These are phyloP conservation scores for Starmerella vaccinii DNA, from an alignment of 805 yeast genomes.

Conservation along the genomic window DNA sequence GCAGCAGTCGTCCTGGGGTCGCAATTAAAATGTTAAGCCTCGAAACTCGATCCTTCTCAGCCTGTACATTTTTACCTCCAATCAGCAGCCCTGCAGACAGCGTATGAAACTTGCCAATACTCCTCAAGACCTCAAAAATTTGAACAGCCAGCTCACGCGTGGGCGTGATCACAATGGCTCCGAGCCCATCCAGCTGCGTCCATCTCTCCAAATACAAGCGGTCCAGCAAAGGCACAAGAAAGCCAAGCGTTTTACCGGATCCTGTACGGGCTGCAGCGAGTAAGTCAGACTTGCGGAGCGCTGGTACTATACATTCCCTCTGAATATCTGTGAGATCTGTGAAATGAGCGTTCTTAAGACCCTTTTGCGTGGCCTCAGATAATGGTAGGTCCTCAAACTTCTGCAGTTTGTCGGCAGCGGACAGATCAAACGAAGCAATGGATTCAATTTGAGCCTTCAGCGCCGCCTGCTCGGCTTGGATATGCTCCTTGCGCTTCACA, in stretches of 20 bases:
- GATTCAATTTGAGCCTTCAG: slow-evolving; percentile 12
- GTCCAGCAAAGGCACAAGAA: slow-evolving; percentile 66
- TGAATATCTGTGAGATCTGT: slow-evolving; percentile 80
- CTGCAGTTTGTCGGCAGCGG: slow-evolving; percentile 28
- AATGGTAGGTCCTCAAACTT: slow-evolving; percentile 75
- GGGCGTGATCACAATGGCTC: slow-evolving; percentile 82
- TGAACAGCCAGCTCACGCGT: slow-evolving; percentile 87
- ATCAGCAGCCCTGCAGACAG: slow-evolving; percentile 86
- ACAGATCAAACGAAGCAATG: neutral
- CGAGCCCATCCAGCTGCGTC: slow-evolving; percentile 78
- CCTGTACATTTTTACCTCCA: slow-evolving; percentile 83
- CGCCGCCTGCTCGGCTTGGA: slow-evolving; percentile 11
- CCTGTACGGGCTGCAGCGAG: slow-evolving; percentile 86
- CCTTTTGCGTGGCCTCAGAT: slow-evolving; percentile 51
- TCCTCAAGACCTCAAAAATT: slow-evolving; percentile 76
- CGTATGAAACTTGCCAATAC: slow-evolving; percentile 61
- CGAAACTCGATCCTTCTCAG: slow-evolving; percentile 69
- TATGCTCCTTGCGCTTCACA: slow-evolving; percentile 6
- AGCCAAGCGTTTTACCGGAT: slow-evolving; percentile 84
- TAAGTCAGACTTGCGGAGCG: slow-evolving; percentile 68
- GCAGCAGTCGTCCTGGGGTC: slow-evolving; percentile 84
- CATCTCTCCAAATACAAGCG: slow-evolving; percentile 53
- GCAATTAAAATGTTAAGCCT: slow-evolving; percentile 76
- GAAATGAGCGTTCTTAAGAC: slow-evolving; percentile 70
- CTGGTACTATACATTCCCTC: slow-evolving; percentile 59